Percentiles rank a stretch among this genome's conserved stretches.
These are phyloP conservation scores for Ganoderma lingzhi DNA, from an alignment of 1,284 basidiomycete species.

Conservation along the genomic window DNA sequence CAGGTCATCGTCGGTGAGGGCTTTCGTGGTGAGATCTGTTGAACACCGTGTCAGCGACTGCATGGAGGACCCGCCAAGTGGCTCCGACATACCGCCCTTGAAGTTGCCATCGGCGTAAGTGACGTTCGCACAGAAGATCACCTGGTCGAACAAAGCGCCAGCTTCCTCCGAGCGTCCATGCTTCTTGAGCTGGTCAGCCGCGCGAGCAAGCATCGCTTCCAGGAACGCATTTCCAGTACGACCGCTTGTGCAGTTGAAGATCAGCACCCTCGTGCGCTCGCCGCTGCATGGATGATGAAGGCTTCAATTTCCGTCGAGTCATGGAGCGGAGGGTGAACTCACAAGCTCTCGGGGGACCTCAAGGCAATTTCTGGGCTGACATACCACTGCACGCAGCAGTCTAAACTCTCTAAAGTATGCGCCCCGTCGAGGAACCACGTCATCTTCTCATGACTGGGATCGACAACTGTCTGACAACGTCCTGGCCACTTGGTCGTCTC, in stretches of 20 bases:
- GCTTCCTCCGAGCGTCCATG: conserved; percentile 48
- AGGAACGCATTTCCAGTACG: conserved; percentile 85
- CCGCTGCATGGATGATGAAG: background rate
- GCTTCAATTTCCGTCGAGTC: background rate
- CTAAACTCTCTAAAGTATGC: conserved; percentile 92
- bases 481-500: conserved; percentile 90
- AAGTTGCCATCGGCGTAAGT: conserved; percentile 91
- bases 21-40: conserved; percentile 77
- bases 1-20: conserved; percentile 71
- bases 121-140: conserved; percentile 96
- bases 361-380: conserved; percentile 61
- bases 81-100: conserved; percentile 78
- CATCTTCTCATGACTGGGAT: conserved; percentile 56
- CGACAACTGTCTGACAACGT: conserved; percentile 88
- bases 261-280: conserved; percentile 61
- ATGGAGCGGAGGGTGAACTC: conserved; percentile 13
- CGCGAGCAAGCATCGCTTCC: conserved; percentile 59
- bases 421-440: conserved; percentile 97
- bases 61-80: background rate
- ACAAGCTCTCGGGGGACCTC: conserved; percentile 34
- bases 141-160: conserved; percentile 76
- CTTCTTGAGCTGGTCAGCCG: conserved; percentile 54
- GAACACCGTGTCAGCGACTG: conserved; percentile 18
- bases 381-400: conserved; percentile 91
- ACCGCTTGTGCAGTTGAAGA: conserved; percentile 97